Evolutionary conservation across 495 filamentous ascomycete species (phyloP), one percentile per base, ranked within the genome.

Genomic region (Paragyromitra xinjiangensis): DNA sequence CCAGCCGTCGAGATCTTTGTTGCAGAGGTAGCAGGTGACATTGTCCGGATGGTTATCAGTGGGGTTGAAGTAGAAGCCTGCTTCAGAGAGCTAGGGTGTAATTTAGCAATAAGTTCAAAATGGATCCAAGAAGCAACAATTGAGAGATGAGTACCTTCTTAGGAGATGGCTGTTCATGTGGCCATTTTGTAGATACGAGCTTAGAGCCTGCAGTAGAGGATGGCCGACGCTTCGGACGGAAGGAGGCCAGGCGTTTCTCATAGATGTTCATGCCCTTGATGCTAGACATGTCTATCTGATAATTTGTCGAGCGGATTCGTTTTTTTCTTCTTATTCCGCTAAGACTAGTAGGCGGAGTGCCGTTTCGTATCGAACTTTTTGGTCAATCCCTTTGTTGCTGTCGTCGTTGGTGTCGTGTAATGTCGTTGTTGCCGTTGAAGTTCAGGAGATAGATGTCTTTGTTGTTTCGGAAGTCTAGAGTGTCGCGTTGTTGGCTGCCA

Each of bases 1-100:
- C 95, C 95, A 99, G 55, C 94, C 94, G 82, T 93, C 93, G 24
- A 98, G 85, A 64, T 89, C 87, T 82, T 91, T 89, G 34, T 88
- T 81, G 85, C 95, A 99, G 19, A 92, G 85, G 84, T 95, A 97
- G 82, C 95, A 99, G 74, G 88, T 89, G 61, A 92, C 93, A 85
- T 97, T 99, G 83, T 99, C 95, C 8, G 91, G 91, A 76, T 88
- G 91, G 16, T 87, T 86, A 34, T 89, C 86, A 39, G 88, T 88
- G 6, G 95, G 95, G 63, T 91, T 88, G 84, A 92, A 99, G 85
- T 89, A 94, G 84, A 99, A 96, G 8, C 95, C 95, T 71, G 95
- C 95, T 79, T 89, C 88, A 7, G 95, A 95, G 80, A 98, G 90
- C 92, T 96, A 37, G 9, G 37, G 16, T 16, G 37, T 8, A 16